phyloP scores from a whole-genome alignment of 768 basidiomycete genomes.

The Podaxis sp. region DNA sequence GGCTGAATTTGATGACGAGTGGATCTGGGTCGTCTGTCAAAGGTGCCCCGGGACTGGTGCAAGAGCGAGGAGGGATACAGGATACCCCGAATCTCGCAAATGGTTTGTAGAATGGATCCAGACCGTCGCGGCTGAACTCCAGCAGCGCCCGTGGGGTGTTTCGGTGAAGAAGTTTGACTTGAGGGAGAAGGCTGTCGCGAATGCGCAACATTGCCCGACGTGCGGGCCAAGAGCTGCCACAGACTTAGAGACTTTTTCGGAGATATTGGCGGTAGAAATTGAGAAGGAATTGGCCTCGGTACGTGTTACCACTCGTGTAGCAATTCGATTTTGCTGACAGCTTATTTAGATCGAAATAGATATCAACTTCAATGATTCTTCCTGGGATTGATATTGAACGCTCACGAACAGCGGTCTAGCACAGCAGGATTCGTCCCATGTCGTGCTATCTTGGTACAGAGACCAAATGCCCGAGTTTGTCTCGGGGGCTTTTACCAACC shows the following conservation, averaged over 20 bases:
- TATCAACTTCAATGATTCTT: conserved; percentile 18
- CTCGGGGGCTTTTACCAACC: too few species aligned
- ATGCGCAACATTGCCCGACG: conserved; percentile 21
- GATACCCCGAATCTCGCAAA: conserved; percentile 20
- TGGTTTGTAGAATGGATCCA: conserved; percentile 32
- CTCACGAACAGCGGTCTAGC: not conserved
- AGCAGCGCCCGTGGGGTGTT: conserved; percentile 28
- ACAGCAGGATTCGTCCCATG: not conserved
- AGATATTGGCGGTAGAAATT: conserved; percentile 26
- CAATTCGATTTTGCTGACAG: not conserved
- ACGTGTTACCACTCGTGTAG: conserved; percentile 2
- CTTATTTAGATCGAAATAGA: conserved; percentile 21
- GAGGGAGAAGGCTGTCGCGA: conserved; percentile 19
- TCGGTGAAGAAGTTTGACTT: conserved; percentile 28
- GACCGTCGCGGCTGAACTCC: conserved; percentile 24
- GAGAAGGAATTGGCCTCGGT: conserved; percentile 28
- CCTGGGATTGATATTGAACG: not conserved
- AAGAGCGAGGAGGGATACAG: conserved; percentile 11
- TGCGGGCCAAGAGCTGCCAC: conserved; percentile 22
- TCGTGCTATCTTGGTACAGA: not conserved
- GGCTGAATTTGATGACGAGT: conserved; percentile 24
- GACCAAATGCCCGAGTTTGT: not conserved
- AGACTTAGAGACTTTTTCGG: conserved; percentile 27
- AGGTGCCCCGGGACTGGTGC: conserved; percentile 18
- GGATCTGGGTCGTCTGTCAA: conserved; percentile 28